Conservation (phyloP, 1,139 yeast species). For the Yamadazyma trypodendri region DNA sequence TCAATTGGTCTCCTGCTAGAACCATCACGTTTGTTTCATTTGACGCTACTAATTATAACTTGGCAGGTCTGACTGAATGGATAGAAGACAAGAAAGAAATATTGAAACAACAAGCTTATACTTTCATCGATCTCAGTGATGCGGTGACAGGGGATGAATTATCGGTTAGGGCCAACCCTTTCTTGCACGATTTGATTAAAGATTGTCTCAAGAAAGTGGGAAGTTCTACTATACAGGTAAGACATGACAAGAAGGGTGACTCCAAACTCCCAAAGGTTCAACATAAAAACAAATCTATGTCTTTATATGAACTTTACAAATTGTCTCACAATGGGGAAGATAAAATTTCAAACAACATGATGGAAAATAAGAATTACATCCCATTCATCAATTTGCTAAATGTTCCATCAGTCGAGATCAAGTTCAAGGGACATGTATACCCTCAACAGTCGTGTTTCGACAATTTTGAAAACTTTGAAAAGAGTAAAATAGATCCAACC, state of each 20-base stretch:
- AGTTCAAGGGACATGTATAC: conserved; percentile 43
- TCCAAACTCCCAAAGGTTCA: conserved; percentile 6
- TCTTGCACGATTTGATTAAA: conserved; percentile 48
- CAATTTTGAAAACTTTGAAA: conserved; percentile 55
- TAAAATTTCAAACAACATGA: conserved; percentile 35
- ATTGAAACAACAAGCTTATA: conserved; percentile 60
- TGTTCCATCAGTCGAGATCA: conserved; percentile 65
- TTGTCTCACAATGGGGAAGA: conserved; percentile 26
- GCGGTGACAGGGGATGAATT: conserved; percentile 65
- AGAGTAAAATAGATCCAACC: conserved; percentile 48
- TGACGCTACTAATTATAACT: conserved; percentile 80
- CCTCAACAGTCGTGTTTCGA: conserved; percentile 71
- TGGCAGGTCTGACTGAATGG: conserved; percentile 85
- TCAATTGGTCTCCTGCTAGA: conserved; percentile 82
- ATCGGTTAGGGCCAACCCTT: conserved; percentile 64
- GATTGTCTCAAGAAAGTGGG: conserved; percentile 40
- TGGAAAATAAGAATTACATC: conserved; percentile 61
- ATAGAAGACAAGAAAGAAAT: conserved; percentile 56
- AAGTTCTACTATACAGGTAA: conserved; percentile 11
- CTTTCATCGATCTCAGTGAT: conserved; percentile 77
- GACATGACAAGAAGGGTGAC: background rate
- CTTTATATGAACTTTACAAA: conserved; percentile 29
- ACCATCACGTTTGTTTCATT: conserved; percentile 81
- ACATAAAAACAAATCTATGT: conserved; percentile 10
- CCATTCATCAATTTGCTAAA: conserved; percentile 68